A percentile compares a stretch with the other conserved stretches of the same genome.
Evolutionary conservation across 1,139 yeast genomes (phyloP).

Genomic region (Scheffersomyces illinoinensis): DNA sequence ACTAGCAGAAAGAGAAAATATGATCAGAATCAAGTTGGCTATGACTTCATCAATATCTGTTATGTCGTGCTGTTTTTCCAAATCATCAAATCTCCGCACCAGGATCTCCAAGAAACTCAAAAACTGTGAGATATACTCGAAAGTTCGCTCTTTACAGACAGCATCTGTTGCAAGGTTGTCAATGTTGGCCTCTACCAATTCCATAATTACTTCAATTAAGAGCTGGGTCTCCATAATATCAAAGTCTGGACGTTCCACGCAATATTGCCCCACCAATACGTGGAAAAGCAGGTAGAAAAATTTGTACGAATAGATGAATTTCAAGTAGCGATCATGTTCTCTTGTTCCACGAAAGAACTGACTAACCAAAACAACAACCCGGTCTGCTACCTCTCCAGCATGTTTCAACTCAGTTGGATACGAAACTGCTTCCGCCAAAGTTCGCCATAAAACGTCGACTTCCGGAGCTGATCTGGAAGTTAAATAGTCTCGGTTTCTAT

Average conservation of each 20-base stretch:
- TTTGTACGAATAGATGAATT: constrained; percentile 14
- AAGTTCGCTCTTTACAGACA: constrained; percentile 2
- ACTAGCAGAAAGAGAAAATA: constrained; percentile 18
- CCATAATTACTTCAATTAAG: constrained; percentile 8
- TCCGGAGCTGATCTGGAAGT: constrained; percentile 7
- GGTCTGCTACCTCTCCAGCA: constrained; percentile 3
- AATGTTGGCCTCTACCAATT: constrained; percentile 6
- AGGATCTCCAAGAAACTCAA: background rate
- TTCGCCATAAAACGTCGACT: constrained; percentile 23
- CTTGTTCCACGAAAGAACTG: constrained; percentile 39
- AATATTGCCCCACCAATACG: background rate
- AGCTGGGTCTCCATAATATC: constrained; percentile 5
- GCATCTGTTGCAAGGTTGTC: constrained; percentile 1
- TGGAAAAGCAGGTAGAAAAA: background rate
- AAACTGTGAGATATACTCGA: background rate
- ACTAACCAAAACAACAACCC: constrained; percentile 26
- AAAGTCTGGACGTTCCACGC: background rate
- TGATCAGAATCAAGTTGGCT: constrained; percentile 14
- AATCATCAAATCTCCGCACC: constrained; percentile 4
- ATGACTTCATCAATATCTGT: constrained; percentile 9
- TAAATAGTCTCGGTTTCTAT: constrained; percentile 28
- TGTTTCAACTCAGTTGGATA: background rate
- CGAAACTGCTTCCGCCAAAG: constrained; percentile 1
- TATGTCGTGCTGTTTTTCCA: constrained; percentile 7
- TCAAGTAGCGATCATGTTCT: constrained; percentile 14